Percentiles rank a stretch among this genome's conserved stretches.
Evolutionary conservation across 1,284 basidiomycete species (phyloP).

Genomic region (Cryptococcus floricola): DNA sequence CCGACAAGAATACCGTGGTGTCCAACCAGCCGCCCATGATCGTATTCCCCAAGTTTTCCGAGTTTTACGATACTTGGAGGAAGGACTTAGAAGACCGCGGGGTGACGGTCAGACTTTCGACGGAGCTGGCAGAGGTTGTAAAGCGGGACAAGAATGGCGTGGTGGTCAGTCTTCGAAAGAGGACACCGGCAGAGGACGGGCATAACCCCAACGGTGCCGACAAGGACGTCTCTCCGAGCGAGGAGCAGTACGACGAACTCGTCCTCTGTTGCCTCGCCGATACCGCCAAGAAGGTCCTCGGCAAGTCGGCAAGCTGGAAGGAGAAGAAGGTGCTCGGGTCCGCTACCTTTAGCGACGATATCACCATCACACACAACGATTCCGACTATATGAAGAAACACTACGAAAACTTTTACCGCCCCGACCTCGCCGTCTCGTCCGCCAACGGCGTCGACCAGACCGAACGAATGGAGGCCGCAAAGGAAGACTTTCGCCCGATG

Average conservation of each 20-base stretch:
- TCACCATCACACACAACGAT: constrained; percentile 42
- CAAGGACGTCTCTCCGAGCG: constrained; percentile 38
- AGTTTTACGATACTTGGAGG: constrained; percentile 50
- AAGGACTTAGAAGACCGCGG: constrained; percentile 42
- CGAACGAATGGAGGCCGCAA: constrained; percentile 27
- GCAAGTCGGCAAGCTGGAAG: constrained; percentile 56
- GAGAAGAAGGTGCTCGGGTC: constrained; percentile 60
- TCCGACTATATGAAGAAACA: constrained; percentile 30
- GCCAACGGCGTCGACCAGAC: constrained; percentile 38
- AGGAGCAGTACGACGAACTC: constrained; percentile 61
- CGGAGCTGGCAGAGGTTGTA: neutral
- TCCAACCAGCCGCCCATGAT: constrained; percentile 51
- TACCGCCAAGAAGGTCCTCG: constrained; percentile 57
- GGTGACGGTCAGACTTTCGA: constrained; percentile 32
- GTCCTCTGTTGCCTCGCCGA: constrained; percentile 61
- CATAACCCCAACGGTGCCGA: constrained; percentile 46
- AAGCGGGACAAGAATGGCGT: neutral
- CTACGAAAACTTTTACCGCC: constrained; percentile 39
- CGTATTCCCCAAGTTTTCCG: constrained; percentile 47
- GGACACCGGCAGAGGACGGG: constrained; percentile 38
- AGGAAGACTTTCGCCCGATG: constrained; percentile 43
- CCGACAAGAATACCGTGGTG: constrained; percentile 45
- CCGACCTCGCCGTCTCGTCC: constrained; percentile 24
- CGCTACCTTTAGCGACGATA: constrained; percentile 53
- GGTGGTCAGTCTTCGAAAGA: constrained; percentile 29